These are phyloP conservation scores for Imleria badia DNA, from an alignment of 768 basidiomycete species.

Conservation along the genomic window DNA sequence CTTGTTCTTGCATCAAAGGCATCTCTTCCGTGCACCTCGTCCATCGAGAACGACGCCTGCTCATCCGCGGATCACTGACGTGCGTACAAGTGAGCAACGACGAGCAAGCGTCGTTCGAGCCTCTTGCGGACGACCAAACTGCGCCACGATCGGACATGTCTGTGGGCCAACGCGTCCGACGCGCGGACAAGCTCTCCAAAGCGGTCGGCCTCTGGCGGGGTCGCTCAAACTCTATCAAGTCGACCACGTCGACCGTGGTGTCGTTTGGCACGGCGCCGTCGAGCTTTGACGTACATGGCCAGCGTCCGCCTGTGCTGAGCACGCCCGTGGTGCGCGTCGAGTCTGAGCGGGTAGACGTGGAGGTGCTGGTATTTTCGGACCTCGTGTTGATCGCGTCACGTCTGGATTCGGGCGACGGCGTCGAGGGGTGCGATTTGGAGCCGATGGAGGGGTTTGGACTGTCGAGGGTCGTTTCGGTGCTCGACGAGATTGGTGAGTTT, in stretches of 20 bases:
- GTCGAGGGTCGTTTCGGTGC: constrained; percentile 47
- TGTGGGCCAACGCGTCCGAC: constrained; percentile 1
- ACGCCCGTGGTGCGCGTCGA: constrained; percentile 27
- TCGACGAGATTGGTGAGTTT: constrained; percentile 33
- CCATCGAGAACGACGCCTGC: constrained; percentile 68
- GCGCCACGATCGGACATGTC: neutral
- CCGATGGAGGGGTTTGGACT: constrained; percentile 48
- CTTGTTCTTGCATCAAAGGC: constrained; percentile 59
- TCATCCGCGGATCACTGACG: constrained; percentile 61
- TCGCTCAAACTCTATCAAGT: constrained; percentile 40
- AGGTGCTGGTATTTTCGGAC: constrained; percentile 65
- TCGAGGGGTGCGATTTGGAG: constrained; percentile 37
- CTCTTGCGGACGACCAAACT: neutral
- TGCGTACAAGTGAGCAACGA: constrained; percentile 42
- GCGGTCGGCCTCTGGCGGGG: constrained; percentile 49
- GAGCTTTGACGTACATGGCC: constrained; percentile 24
- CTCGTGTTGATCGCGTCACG: constrained; percentile 54
- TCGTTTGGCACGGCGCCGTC: constrained; percentile 33
- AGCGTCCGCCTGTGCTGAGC: constrained; percentile 1
- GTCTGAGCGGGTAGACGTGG: constrained; percentile 29
- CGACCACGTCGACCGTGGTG: constrained; percentile 24
- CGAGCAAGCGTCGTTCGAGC: constrained; percentile 6
- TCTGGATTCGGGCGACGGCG: constrained; percentile 19
- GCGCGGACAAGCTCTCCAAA: constrained; percentile 32
- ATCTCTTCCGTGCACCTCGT: constrained; percentile 56